Conservation (phyloP, 306 rosid species). For the Quillaja saponaria region DNA sequence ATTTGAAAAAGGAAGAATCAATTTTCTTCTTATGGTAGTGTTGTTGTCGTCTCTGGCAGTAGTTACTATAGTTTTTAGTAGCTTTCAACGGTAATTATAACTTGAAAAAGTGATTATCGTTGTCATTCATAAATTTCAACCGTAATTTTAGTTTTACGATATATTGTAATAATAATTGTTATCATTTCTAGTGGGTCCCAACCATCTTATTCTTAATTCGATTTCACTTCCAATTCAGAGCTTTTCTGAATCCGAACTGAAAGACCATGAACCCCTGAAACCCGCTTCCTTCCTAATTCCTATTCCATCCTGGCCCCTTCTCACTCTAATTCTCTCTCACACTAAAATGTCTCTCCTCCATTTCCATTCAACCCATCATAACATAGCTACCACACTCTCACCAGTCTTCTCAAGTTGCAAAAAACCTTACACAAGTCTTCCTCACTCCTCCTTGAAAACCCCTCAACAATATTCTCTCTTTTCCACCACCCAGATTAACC, state of each 20-base stretch:
- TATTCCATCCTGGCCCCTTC: neutral
- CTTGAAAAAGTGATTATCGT: too few relatives aligned
- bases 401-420: constrained; percentile 34
- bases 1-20: too few relatives aligned
- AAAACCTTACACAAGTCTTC: constrained; percentile 32
- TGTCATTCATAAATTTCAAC: too few relatives aligned
- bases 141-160: too few relatives aligned
- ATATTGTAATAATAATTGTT: too few relatives aligned
- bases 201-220: too few relatives aligned
- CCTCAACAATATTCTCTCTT: constrained; percentile 53
- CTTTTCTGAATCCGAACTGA: neutral
- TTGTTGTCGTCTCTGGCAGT: too few relatives aligned
- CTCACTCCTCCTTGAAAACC: constrained; percentile 37
- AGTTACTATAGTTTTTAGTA: too few relatives aligned
- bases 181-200: too few relatives aligned
- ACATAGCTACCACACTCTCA: constrained; percentile 21
- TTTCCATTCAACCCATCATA: constrained; percentile 29
- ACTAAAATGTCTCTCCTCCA: constrained; percentile 54
- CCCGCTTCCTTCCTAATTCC: neutral
- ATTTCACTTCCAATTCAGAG: too few relatives aligned
- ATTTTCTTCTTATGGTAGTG: too few relatives aligned
- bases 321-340: neutral
- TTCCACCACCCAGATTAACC: constrained; percentile 28
- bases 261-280: constrained; percentile 31
- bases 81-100: too few relatives aligned